Evolutionary conservation across 2,329 filamentous ascomycete species (phyloP).

Genomic region (Triangularia setosa): DNA sequence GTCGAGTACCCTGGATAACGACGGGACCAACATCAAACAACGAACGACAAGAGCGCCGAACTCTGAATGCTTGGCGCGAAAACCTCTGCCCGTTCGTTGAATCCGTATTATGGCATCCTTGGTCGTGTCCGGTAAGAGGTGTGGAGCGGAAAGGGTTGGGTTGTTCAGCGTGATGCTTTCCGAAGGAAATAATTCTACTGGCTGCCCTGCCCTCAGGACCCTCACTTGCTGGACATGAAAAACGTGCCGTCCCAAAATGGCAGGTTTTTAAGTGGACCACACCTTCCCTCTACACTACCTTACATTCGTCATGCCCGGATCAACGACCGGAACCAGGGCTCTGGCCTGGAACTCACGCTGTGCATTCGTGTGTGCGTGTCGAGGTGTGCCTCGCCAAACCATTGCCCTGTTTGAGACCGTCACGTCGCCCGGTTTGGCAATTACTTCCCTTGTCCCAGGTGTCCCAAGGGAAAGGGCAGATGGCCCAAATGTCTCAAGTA

Average conservation of each 20-base stretch:
- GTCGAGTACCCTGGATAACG: not conserved
- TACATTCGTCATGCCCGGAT: conserved; percentile 1
- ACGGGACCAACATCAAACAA: conserved; percentile 4
- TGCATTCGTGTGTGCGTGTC: not conserved
- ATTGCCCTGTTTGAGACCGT: conserved; percentile 19
- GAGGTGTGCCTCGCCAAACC: not conserved
- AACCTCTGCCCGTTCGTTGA: not conserved
- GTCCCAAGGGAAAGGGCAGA: conserved; percentile 18
- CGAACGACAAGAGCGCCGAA: conserved; percentile 3
- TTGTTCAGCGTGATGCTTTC: not conserved
- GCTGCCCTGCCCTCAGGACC: not conserved
- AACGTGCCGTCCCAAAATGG: not conserved
- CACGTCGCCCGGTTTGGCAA: conserved; percentile 12
- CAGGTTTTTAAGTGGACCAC: conserved; percentile 3
- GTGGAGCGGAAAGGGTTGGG: not conserved
- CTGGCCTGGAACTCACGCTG: not conserved
- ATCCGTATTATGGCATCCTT: not conserved
- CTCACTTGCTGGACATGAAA: not conserved
- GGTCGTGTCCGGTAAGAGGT: not conserved
- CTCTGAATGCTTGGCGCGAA: not conserved
- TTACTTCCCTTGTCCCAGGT: not conserved
- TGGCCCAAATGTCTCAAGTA: conserved; percentile 22
- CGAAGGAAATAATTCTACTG: not conserved
- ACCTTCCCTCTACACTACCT: conserved; percentile 2
- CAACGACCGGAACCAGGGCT: conserved; percentile 14